Percentiles rank a stretch among this genome's conserved stretches.
Evolutionary conservation across 2,329 filamentous ascomycete species (phyloP).

Genomic region (Aspergillus quadricinctus): DNA sequence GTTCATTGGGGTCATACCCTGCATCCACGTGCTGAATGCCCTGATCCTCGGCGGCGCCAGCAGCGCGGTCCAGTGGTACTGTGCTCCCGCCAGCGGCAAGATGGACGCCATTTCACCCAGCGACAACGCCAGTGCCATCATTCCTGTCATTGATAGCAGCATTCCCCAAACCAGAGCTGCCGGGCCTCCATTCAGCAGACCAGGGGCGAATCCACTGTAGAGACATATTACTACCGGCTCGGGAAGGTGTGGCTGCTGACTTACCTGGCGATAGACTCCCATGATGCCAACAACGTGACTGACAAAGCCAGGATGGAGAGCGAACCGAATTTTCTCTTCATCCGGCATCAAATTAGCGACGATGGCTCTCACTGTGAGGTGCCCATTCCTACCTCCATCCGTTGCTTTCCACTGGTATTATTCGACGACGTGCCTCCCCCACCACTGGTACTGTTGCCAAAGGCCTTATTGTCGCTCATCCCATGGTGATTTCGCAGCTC

Average conservation of each 20-base stretch:
- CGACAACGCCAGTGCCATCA: conserved; percentile 23
- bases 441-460: background rate
- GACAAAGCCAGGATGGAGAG: too few relatives aligned
- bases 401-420: background rate
- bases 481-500: background rate
- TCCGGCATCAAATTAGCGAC: too few relatives aligned
- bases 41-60: conserved; percentile 26
- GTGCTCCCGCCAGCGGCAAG: conserved; percentile 39
- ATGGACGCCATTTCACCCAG: conserved; percentile 41
- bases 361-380: too few relatives aligned
- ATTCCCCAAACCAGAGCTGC: conserved; percentile 24
- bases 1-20: conserved; percentile 22
- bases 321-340: too few relatives aligned
- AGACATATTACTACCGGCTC: too few relatives aligned
- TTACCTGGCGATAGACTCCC: too few relatives aligned
- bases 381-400: too few relatives aligned
- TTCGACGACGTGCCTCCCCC: background rate
- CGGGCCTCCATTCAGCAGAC: conserved; percentile 20
- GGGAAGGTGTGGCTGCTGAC: too few relatives aligned
- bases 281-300: too few relatives aligned
- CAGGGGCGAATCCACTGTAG: too few relatives aligned
- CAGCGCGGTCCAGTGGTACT: conserved; percentile 41
- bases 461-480: background rate
- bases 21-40: conserved; percentile 30
- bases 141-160: conserved; percentile 21